Conservation (phyloP, 495 filamentous ascomycete genomes). For the Aspergillus mulundensis region DNA sequence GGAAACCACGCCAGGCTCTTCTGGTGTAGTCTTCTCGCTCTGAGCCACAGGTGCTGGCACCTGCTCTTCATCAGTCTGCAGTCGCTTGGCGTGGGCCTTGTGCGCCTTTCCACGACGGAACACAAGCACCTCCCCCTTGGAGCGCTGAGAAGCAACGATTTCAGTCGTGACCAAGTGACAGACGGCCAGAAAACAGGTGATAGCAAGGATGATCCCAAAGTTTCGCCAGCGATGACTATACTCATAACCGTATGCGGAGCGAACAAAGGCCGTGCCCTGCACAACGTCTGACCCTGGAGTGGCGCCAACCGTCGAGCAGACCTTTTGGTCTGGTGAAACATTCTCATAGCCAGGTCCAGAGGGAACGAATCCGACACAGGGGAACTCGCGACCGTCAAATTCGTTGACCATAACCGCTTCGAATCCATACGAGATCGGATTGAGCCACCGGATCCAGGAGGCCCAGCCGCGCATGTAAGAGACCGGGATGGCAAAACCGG, state of each 20-base stretch:
- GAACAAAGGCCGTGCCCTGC: slow-evolving; percentile 60
- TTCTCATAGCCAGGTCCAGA: slow-evolving; percentile 33
- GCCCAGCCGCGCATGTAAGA: slow-evolving; percentile 38
- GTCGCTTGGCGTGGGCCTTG: background rate
- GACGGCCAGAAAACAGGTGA: slow-evolving; percentile 43
- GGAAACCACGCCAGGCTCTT: slow-evolving; percentile 28
- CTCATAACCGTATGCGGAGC: slow-evolving; percentile 57
- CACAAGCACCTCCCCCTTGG: slow-evolving; percentile 50
- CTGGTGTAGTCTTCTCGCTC: slow-evolving; percentile 28
- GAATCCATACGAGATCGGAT: slow-evolving; percentile 55
- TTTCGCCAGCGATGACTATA: slow-evolving; percentile 66
- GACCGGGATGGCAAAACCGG: slow-evolving; percentile 33
- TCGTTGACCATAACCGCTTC: slow-evolving; percentile 47
- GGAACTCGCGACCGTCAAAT: slow-evolving; percentile 44
- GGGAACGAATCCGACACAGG: slow-evolving; percentile 59
- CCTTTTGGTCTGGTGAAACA: slow-evolving; percentile 10
- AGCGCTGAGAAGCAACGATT: slow-evolving; percentile 12
- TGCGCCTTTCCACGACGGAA: slow-evolving; percentile 39
- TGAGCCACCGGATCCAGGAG: slow-evolving; percentile 53
- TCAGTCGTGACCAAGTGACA: slow-evolving; percentile 2
- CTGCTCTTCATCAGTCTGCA: slow-evolving; percentile 37
- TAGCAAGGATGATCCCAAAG: slow-evolving; percentile 69
- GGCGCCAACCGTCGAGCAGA: slow-evolving; percentile 48
- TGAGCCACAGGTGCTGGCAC: slow-evolving; percentile 21
- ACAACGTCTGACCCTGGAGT: slow-evolving; percentile 42